Conservation (phyloP, 2,329 filamentous ascomycete genomes). For the Sporothrix luriei region DNA sequence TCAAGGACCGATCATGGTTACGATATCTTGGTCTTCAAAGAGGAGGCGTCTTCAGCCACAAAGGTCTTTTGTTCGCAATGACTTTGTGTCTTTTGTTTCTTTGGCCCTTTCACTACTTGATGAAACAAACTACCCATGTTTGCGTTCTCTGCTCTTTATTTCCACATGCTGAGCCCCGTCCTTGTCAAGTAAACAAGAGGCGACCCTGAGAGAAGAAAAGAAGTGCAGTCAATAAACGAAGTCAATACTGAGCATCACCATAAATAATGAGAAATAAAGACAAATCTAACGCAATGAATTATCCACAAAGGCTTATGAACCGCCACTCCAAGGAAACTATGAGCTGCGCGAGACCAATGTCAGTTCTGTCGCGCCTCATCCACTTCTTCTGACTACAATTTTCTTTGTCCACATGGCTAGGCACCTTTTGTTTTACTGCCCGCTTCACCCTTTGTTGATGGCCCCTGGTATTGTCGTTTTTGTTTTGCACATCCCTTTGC, state of each 20-base stretch:
- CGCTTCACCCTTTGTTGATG: neutral
- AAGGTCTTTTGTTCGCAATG: neutral
- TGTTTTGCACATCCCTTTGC: neutral
- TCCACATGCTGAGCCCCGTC: neutral
- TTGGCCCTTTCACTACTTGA: neutral
- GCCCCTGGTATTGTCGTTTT: neutral
- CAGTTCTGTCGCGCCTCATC: neutral
- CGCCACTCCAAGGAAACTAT: too few species aligned
- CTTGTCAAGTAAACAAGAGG: neutral
- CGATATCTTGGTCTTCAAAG: too few species aligned
- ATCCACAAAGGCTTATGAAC: too few species aligned
- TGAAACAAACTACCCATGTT: neutral
- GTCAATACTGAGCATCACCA: too few species aligned
- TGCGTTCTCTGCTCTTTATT: neutral
- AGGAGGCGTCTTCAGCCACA: neutral
- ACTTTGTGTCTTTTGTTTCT: neutral
- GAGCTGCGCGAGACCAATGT: neutral
- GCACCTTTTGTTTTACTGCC: neutral
- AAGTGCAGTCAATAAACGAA: too few species aligned
- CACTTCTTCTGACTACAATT: neutral
- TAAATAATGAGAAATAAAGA: too few species aligned
- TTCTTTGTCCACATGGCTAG: neutral
- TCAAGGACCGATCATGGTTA: too few species aligned
- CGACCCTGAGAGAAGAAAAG: neutral
- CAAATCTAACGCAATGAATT: too few species aligned